These are phyloP conservation scores for Colletotrichum siamense DNA, from an alignment of 2,329 filamentous ascomycete species.

Conservation along the genomic window DNA sequence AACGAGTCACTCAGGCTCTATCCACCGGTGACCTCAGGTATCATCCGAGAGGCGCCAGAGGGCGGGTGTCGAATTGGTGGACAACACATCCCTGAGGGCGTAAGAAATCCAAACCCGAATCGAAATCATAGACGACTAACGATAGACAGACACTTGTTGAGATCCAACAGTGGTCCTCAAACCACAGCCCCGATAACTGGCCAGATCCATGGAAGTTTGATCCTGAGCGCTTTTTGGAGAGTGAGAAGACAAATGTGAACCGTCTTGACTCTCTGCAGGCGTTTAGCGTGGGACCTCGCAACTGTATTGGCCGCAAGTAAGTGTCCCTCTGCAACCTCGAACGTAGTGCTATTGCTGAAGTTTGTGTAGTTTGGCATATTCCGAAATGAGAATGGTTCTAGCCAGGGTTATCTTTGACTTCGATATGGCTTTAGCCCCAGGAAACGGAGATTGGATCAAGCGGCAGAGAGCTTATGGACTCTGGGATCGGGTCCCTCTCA, in stretches of 20 bases:
- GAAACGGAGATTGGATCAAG: not conserved
- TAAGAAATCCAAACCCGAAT: not conserved
- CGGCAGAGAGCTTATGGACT: not conserved
- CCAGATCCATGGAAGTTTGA: not conserved
- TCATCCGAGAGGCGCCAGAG: conserved; percentile 30
- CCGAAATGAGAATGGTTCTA: conserved; percentile 7
- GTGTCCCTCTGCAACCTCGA: not conserved
- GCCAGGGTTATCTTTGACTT: not conserved
- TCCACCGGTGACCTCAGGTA: conserved; percentile 30
- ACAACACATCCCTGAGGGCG: conserved; percentile 32
- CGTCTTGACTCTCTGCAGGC: not conserved
- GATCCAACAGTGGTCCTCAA: not conserved
- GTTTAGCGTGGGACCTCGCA: conserved; percentile 10
- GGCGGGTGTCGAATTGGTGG: conserved; percentile 36
- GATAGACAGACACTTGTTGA: not conserved
- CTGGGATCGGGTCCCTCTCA: not conserved
- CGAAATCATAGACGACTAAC: not conserved
- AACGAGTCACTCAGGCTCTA: conserved; percentile 46
- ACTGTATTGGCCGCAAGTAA: conserved; percentile 18
- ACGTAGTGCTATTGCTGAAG: not conserved
- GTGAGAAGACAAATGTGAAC: not conserved
- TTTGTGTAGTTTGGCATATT: not conserved
- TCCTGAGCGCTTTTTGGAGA: conserved; percentile 1
- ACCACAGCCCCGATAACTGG: not conserved
- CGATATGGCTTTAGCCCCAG: not conserved